Conservation (phyloP, 805 yeast species). For the Clavispora phyllophila region DNA sequence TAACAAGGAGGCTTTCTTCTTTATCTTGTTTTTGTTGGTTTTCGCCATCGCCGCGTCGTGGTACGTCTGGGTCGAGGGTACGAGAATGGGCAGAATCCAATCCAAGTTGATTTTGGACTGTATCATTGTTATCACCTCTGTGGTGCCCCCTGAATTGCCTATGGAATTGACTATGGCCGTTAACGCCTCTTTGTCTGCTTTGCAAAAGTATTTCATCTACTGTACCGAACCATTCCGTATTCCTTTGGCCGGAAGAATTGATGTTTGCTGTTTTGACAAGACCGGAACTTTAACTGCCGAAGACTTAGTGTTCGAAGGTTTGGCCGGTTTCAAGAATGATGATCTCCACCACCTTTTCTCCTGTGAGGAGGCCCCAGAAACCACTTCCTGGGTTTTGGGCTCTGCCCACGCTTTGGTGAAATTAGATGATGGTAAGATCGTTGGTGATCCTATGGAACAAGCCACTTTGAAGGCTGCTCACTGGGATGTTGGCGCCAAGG, state of each 20-base stretch:
- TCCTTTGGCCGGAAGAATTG: constrained; percentile 96
- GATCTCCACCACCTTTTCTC: constrained; percentile 53
- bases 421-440: constrained; percentile 93
- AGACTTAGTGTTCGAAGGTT: constrained; percentile 92
- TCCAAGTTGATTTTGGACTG: constrained; percentile 92
- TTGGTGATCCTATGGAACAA: constrained; percentile 99
- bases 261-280: constrained; percentile 97
- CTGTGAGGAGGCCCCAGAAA: constrained; percentile 59
- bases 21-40: constrained; percentile 80
- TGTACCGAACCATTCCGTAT: constrained; percentile 99
- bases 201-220: constrained; percentile 81
- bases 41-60: constrained; percentile 95
- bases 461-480: constrained; percentile 85
- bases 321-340: constrained; percentile 67
- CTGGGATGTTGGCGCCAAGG: constrained; percentile 80
- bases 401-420: constrained; percentile 95
- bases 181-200: constrained; percentile 81
- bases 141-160: constrained; percentile 97
- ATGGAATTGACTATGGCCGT: constrained; percentile 99
- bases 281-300: constrained; percentile 98
- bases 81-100: constrained; percentile 90
- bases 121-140: constrained; percentile 92
- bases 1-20: constrained; percentile 87
- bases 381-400: constrained; percentile 72
- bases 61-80: constrained; percentile 98